Evolutionary conservation across 495 filamentous ascomycete genomes (phyloP), one percentile per base, ranked within the genome.

Genomic region (Aspergillus mulundensis): DNA sequence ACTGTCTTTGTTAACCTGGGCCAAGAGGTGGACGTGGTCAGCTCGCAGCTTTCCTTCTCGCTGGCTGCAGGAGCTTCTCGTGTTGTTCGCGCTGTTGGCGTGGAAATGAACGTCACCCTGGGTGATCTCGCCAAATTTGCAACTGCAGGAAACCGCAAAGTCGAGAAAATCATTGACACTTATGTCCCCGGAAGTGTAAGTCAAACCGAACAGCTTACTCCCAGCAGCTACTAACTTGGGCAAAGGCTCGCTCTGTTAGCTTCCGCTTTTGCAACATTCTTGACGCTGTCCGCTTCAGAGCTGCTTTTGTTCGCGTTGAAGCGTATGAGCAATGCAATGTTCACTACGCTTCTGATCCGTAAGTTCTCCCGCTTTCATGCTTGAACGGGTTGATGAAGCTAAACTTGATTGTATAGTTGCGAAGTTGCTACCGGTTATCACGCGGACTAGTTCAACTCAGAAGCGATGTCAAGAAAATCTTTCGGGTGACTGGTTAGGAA

Each of bases 311-410:
- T 25, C 65, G 77, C 38, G 61, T 70, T 21, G 64, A 70, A 18
- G 73, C 73, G 3, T 79, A 70, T 68, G 71, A 78, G 61, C 64
- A 68, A n/a, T 71, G 67, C 67, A 70, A 69, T 45, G 63, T 77
- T 41, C 53, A 60, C 28, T 77, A 68, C 46, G 68, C 65, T 6
- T 25, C 59, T 45, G 79, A 82, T 52, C 78, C 79, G 67, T 80
- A 57, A 64, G 74, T 71, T 5, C 19, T 20, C 10, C 20, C 20
- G 15, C 24, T 18, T 34, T 54, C 3, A 12, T 39, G 6, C 3
- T 15, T 39, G 6, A 8, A 16, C 18, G 36, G 25, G 25, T 34
- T 38, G 36, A 7, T 16, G 34, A 12, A 18, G 38, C 21, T 36
- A 56, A 32, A 42, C 53, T 43, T 32, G 42, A 14, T 50, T 47